Base-by-base conservation (phyloP, 192 early-diverging fungal genomes). In the Coemansia sp. region DNA sequence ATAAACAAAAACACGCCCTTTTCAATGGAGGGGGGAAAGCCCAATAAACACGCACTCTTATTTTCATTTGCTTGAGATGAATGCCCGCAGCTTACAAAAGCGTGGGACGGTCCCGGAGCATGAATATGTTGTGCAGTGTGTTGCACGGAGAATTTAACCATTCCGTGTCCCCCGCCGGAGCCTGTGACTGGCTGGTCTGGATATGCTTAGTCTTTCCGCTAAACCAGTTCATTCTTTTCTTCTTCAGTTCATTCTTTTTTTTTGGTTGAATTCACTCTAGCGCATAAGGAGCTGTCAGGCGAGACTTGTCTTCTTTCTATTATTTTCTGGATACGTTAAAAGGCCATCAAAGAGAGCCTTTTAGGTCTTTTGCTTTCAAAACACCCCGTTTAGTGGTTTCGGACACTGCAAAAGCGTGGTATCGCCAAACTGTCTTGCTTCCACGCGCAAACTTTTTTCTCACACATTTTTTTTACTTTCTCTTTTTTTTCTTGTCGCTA, bases 381-480 rank as follows among this genome's bases (percentile, higher is more conserved):
- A 35, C 2, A 10, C n/a, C 26, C 44, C 21, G 15, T 33, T 50
- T 50, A n/a, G 23, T 21, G 21, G 46, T 48, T 48, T 48, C 46
- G 46, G 46, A 48, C 46, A 48, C 46, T 30, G 48, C 31, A 11
- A 28, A 31, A 15, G 48, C 31, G 48, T 50, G 48, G 48, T 50
- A 18, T 50, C 10, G 33, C 33, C 10, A 10, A 35, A 10, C 23
- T 50, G 48, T 50, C 48, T 50, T 31, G 48, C 48, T 50, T 50
- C 26, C 48, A 50, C 48, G 48, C 48, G 48, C 48, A 33, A 48
- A 33, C 48, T 50, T 57, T 47, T 26, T 47, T 55, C 40, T 43
- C 42, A 36, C 44, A 33, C 33, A 31, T 21, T 37, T 52, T 52
- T 52, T 52, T 42, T 63, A 40, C 50, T 55, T 51, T 33, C 21